Evolutionary conservation across 177 flowering plant genomes (phyloP), one percentile per base, ranked within the genome.

Genomic region (Telopea speciosissima): DNA sequence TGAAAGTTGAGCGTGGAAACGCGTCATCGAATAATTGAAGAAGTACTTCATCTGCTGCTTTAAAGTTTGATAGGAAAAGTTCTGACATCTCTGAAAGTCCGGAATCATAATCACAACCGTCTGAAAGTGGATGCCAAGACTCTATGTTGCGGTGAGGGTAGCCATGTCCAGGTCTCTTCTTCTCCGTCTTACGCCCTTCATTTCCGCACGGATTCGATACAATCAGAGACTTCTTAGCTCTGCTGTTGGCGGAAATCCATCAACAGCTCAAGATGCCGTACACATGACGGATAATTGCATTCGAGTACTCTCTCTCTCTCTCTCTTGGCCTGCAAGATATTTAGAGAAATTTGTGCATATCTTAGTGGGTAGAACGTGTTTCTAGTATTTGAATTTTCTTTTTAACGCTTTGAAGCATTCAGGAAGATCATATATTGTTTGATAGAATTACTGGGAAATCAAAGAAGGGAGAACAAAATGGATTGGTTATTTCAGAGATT

Each of bases 281-380:
- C 68, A 72, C 42, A 69, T 78, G 77, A 78, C 78, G 10, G 76
- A 72, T 12, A 78, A 67, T 63, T 78, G 81, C 75, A 64, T 75
- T 61, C 73, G 69, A 28, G 81, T 78, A 74, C 26, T 62, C 1
- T 23, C 31, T 42, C 68, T 49, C 33, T 69, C 25, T 65, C 62
- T 62, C 60, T 67, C 6, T 33, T 33, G 40, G 8, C 40, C 40
- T 33, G 40, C 40, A 33, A 3, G 40, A 33, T 7, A 33, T 33
- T 33, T 33, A 33, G 40, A 33, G 40, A 33, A 33, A 7, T 7
- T 33, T 5, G 5, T 5, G 40, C 8, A 33, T 33, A 7, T 33
- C 40, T 33, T 33, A 3, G 40, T 33, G 40, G 40, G 40, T 5
- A 33, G 40, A 33, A 33, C 40, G 40, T 5, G 8, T 33, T 33